Base-by-base conservation (phyloP, 192 early-diverging fungal species). In the Chytriomyces confervae region DNA sequence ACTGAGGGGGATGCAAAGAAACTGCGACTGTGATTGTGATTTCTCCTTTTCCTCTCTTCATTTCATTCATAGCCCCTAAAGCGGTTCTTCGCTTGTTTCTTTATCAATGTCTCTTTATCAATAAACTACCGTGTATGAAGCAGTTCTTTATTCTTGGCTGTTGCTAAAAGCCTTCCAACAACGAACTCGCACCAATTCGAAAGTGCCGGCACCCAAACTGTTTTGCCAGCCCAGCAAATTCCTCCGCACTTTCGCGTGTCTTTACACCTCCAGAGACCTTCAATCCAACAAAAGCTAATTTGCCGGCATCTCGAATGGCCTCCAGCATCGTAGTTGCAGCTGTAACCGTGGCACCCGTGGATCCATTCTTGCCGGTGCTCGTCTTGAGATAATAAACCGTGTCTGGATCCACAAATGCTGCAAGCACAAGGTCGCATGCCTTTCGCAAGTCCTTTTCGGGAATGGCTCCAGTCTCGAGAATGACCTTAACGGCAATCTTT, bases 311-410 rank as follows among this genome's bases (percentile, higher is more conserved):
- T 27, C 47, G 10, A 68, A 68, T 68, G 13, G 66, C 66, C 13
- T 68, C 66, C 1, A 68, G 66, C 29, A 68, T 68, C 1, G 66
- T 48, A 11, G 66, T 68, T 10, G 66, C 66, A 68, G 66, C 29
- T 11, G 8, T 45, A 29, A 68, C 46, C 11, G 66, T 46, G 11
- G 66, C 66, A 36, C 66, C 66, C 0, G 10, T 27, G 46, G 3
- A 68, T 48, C 66, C 66, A 20, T 57, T 57, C 66, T 68, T 68
- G 13, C 66, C 66, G 9, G 66, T 68, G 43, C 43, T 47, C 13
- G 66, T 68, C 45, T 68, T 68, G 43, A 68, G 46, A 5, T 46
- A 68, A 24, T 68, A 68, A 13, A 68, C 11, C 7, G 43, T 8
- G 9, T 8, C 11, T 1, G 46, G 13, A 47, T 68, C 66, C 1